Percentiles rank a stretch among this genome's conserved stretches.
These are phyloP conservation scores for Anisogramma anomala DNA, from an alignment of 2,329 filamentous ascomycete genomes.

Conservation along the genomic window DNA sequence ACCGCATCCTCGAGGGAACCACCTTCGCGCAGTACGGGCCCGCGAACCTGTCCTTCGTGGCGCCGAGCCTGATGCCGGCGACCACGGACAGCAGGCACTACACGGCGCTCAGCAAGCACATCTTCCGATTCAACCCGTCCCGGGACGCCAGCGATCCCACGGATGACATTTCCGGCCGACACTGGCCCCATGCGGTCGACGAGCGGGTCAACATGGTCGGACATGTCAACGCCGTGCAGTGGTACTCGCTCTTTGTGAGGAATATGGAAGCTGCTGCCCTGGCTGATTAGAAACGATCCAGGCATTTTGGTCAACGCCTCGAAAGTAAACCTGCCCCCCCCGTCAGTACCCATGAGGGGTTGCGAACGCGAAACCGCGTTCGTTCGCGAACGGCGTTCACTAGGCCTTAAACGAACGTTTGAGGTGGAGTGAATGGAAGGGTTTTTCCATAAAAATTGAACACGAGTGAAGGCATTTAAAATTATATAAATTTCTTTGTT, in stretches of 20 bases:
- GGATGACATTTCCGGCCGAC: conserved; percentile 22
- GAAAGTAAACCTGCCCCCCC: too few relatives aligned
- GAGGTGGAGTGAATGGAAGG: too few relatives aligned
- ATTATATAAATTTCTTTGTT: too few relatives aligned
- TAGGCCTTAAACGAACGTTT: too few relatives aligned
- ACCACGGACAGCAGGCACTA: conserved; percentile 41
- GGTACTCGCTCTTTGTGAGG: conserved; percentile 29
- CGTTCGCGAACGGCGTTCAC: too few relatives aligned
- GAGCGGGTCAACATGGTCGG: conserved; percentile 26
- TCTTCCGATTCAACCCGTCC: conserved; percentile 37
- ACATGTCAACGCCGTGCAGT: conserved; percentile 26
- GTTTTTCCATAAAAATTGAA: too few relatives aligned
- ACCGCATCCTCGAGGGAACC: conserved; percentile 39
- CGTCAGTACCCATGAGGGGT: too few relatives aligned
- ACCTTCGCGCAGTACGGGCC: conserved; percentile 36
- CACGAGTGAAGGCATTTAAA: too few relatives aligned
- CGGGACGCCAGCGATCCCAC: conserved; percentile 14
- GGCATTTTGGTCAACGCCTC: too few relatives aligned
- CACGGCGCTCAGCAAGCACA: conserved; percentile 34
- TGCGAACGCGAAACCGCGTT: too few relatives aligned
- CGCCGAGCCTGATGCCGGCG: conserved; percentile 39
- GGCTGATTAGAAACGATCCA: not conserved
- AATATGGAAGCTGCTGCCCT: conserved; percentile 29
- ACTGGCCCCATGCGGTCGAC: conserved; percentile 29
- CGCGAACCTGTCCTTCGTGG: conserved; percentile 35